Evolutionary conservation across 2,329 filamentous ascomycete genomes (phyloP), one percentile per base, ranked within the genome.

Genomic region (Stagonosporopsis vannaccii): DNA sequence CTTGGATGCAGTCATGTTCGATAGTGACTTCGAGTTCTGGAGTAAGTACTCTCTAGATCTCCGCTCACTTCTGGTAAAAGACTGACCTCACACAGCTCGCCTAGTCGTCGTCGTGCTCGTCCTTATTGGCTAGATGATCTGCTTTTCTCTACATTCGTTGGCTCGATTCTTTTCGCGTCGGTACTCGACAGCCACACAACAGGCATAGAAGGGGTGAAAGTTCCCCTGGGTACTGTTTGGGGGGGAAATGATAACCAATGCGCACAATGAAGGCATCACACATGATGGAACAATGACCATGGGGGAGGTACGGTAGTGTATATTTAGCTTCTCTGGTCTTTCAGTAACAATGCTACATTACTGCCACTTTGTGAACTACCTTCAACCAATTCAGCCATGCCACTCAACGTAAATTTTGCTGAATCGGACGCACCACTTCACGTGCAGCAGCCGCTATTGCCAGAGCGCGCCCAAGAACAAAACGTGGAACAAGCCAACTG

Each of bases 1-100:
- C 13, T 25, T 32, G n/a, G 32, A 55, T 22, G 37, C 51, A 2
- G n/a, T 55, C 30, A 44, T 15, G n/a, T 40, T 39, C 12, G 39
- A 45, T 19, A 55, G 45, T 17, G 33, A 49, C 20, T 40, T 49
- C 40, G 33, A 32, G 0, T 45, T 49, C 33, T 55, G 39, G 44
- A 36, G 51, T 54, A 32, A 39, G 51, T 48, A 3, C 19, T 15
- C 22, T 15, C 3, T 3, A 40, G 17, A 17, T 15, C 11, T 12
- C 13, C 7, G 2, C 19, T 17, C 22, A 2, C 15, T 22, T 11
- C 3, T 5, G 25, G 0, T n/a, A 6, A 22, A 11, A 13, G 23
- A n/a, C 28, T 51, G 23, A 51, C 15, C 0, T 4, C 0, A 5
- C 6, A 5, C 15, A 51, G 48, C n/a, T 12, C 40, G 40, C n/a